Evolutionary conservation across 306 rosid genomes (phyloP), one percentile per base, ranked within the genome.

Genomic region (Rosa rugosa): DNA sequence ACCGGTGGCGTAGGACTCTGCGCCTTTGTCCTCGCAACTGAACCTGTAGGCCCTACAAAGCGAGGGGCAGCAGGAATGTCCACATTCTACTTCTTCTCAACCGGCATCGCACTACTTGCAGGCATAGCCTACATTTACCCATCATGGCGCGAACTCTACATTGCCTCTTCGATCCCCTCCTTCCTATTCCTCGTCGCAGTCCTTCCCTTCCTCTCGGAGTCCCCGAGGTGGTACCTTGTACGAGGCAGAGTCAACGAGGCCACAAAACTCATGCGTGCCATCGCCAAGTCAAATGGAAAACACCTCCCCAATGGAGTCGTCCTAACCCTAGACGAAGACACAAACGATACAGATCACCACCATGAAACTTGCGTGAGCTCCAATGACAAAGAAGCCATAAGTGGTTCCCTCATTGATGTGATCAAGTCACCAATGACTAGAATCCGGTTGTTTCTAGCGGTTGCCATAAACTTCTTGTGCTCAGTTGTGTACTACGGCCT

Each of bases 151-250:
- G 18, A 80, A 0, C 97, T 94, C 71, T 94, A 94, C 79, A 79
- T 94, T 0, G 94, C 84, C 13, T 44, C 94, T 72, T 91, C 97
- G 41, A 41, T 94, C 56, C 98, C 98, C 23, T 94, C 98, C 42
- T 31, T 94, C 27, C 74, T 94, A 54, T 92, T 87, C 77, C 80
- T 91, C 42, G 0, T 92, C 77, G 10, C 75, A 0, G 84, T 88
- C 78, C 83, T 92, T 14, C 97, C 99, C 5, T 92, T 92, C 51
- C 22, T 94, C 44, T 86, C 97, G 0, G 99, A 94, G 66, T 94
- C 99, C n/a, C 99, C 99, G 0, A 85, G 99, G 63, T 94, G 99
- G 99, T 94, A 85, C 87, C 93, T 94, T 0, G 90, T 94, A 45
- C 86, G 97, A 0, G 97, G 99, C 0, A 83, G 77, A 77, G 54